These are phyloP conservation scores for Oryza coarctata DNA, from an alignment of 176 grass and related monocot species.

Conservation along the genomic window DNA sequence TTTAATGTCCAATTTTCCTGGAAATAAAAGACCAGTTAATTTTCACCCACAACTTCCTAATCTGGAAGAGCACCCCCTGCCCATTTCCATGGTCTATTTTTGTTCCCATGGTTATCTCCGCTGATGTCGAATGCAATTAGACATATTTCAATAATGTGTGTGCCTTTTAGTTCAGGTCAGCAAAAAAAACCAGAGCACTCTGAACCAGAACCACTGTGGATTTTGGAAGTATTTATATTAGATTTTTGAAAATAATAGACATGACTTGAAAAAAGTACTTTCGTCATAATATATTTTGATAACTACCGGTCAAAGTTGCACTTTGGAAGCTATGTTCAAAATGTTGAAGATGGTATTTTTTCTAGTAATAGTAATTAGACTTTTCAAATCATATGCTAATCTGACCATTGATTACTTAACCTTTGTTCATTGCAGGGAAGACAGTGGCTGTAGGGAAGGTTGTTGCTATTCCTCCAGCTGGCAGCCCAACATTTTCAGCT, in stretches of 20 bases:
- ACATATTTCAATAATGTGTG: not conserved
- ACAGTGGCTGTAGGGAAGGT: slow-evolving; percentile 94
- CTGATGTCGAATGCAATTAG: not conserved
- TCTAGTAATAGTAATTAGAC: not conserved
- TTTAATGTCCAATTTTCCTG: not conserved
- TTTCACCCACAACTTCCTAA: too few relatives aligned
- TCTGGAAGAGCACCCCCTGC: not conserved
- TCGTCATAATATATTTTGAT: not conserved
- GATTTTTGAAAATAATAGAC: not conserved
- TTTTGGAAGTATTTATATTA: not conserved
- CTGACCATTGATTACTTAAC: not conserved
- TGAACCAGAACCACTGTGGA: not conserved
- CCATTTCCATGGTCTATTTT: not conserved
- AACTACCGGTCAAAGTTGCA: not conserved
- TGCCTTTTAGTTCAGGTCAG: not conserved
- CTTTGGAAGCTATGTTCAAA: not conserved
- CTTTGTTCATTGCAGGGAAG: slow-evolving; percentile 62
- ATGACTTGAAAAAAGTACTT: not conserved
- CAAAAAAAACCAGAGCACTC: not conserved
- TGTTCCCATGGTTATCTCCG: not conserved
- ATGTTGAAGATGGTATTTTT: not conserved
- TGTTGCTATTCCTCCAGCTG: slow-evolving; percentile 56
- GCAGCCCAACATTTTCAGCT: slow-evolving; percentile 48
- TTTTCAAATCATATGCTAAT: not conserved
- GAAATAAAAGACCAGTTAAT: not conserved